phyloP scores from a whole-genome alignment of 495 filamentous ascomycete species.

The Podospora tetraspora region DNA sequence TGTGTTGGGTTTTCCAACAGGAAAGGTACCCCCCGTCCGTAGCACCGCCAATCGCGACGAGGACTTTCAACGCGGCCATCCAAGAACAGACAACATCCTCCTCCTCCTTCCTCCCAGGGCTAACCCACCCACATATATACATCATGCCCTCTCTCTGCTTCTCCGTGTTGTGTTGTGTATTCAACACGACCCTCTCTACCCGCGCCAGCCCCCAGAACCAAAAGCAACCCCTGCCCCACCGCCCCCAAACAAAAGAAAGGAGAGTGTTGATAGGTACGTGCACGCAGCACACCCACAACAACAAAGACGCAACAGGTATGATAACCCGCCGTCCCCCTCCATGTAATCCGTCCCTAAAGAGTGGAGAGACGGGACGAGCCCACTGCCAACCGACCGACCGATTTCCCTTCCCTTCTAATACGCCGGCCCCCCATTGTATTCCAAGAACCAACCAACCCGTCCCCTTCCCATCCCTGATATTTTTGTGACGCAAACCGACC shows the following conservation, averaged over 20 bases:
- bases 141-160: neutral
- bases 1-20: neutral
- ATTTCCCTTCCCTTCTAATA: neutral
- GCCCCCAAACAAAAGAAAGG: neutral
- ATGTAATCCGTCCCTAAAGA: neutral
- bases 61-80: neutral
- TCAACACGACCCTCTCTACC: neutral
- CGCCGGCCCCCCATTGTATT: neutral
- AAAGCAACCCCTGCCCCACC: neutral
- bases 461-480: neutral
- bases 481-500: neutral
- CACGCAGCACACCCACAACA: neutral
- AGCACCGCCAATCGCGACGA: neutral
- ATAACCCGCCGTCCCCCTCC: neutral
- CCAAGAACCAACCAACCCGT: neutral
- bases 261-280: neutral
- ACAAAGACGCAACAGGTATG: neutral
- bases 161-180: neutral
- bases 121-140: neutral
- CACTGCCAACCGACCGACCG: neutral
- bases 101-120: neutral
- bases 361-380: neutral
- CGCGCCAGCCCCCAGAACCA: neutral
- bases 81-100: neutral
- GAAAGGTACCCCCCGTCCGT: neutral